A percentile compares a stretch with the other conserved stretches of the same genome.
phyloP scores from a whole-genome alignment of 148 eudicot species.

The Camellia granthamiana region DNA sequence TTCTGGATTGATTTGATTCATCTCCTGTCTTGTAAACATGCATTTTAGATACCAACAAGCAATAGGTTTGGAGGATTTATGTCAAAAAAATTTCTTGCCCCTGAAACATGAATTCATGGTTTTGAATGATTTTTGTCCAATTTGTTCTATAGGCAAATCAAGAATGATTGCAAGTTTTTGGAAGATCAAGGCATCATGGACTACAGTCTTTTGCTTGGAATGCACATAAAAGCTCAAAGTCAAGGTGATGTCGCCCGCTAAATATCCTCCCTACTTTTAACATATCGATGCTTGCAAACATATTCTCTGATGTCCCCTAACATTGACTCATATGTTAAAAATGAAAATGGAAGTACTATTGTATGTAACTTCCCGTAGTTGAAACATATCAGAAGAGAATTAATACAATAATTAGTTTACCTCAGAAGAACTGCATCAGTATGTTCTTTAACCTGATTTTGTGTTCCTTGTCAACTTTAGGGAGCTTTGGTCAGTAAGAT shows the following conservation, averaged over 20 bases:
- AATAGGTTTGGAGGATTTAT: neutral
- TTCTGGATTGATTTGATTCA: neutral
- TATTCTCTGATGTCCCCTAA: neutral
- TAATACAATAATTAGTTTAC: neutral
- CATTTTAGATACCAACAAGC: neutral
- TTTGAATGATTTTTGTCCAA: neutral
- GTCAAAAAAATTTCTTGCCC: neutral
- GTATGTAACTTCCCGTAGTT: neutral
- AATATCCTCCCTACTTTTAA: neutral
- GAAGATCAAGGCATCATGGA: constrained; percentile 22
- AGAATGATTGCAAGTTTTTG: constrained; percentile 17
- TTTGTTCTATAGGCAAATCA: constrained; percentile 16
- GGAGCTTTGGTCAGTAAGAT: too few relatives aligned
- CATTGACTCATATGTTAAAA: neutral
- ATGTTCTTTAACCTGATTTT: too few relatives aligned
- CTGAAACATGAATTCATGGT: neutral
- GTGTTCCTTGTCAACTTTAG: too few relatives aligned
- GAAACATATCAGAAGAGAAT: neutral
- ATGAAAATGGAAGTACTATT: neutral
- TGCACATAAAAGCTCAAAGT: constrained; percentile 6
- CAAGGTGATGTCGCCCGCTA: neutral
- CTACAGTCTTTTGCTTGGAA: constrained; percentile 22
- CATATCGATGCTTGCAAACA: neutral
- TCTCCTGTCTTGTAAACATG: neutral
- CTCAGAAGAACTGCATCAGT: neutral